Evolutionary conservation across 345 rosid genomes (phyloP), one percentile per base, ranked within the genome.

Genomic region (Raphanus sativus): DNA sequence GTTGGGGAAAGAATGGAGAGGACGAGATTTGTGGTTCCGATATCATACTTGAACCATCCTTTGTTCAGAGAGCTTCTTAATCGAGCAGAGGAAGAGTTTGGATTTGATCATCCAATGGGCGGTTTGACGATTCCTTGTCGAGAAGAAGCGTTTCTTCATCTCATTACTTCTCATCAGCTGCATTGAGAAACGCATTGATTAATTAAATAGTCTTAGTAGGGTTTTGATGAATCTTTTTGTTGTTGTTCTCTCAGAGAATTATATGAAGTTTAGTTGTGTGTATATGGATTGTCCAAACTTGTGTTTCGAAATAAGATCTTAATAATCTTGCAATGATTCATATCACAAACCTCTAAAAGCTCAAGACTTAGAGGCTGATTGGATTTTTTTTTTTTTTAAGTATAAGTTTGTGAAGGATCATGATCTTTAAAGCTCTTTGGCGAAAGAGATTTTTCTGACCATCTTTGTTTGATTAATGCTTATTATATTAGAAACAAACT

Each of bases 111-210:
- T 74, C 91, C 98, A 0, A 89, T 85, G 89, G 97, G 94, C 0
- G 92, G 92, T 9, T 88, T 89, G 70, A 88, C 92, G 2, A 84
- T 93, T 63, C 97, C 97, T 17, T 93, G 98, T 83, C 85, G 84
- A 50, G 89, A 91, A 83, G 88, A 86, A 8, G 81, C 82, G 68
- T 91, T 93, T 86, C 63, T 76, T 62, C 59, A 77, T 50, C 82
- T 89, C 73, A 85, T 85, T 59, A 81, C 87, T 50, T 67, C 85
- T 62, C 79, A 85, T 16, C 62, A 52, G 78, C 45, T 65, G 30
- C 82, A 85, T 63, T 86, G 84, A 75, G 79, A 42, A 76, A 28
- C 59, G n/a, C 34, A 77, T 12, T 67, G 8, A 8, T n/a, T 38
- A 21, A 45, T 48, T 48, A 34, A 4, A 1, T 69, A 52, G 45